Conservation (phyloP, 192 early-diverging fungal genomes). For the Chytriomyces confervae region DNA sequence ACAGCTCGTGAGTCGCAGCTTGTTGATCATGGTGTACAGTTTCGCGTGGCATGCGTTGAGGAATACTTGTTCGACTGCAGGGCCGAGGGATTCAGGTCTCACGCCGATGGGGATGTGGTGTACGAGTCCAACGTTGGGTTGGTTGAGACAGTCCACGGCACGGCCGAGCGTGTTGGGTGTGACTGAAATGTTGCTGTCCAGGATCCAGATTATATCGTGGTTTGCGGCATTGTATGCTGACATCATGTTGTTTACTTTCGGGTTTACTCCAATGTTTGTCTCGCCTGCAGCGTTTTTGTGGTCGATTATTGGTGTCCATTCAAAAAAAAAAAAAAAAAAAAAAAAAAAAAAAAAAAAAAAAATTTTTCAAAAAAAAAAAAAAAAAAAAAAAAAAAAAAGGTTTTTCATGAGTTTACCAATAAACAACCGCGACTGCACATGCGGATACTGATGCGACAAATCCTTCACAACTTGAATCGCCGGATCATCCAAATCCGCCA, state of each 20-base stretch:
- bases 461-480: slow-evolving; percentile 73
- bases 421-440: slow-evolving; percentile 76
- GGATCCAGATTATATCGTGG: slow-evolving; percentile 93
- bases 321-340: too few species aligned
- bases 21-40: slow-evolving; percentile 95
- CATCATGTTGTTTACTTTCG: slow-evolving; percentile 95
- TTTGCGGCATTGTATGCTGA: slow-evolving; percentile 77
- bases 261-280: slow-evolving; percentile 83
- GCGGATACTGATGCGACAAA: slow-evolving; percentile 73
- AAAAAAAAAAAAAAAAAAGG: too few species aligned
- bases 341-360: too few species aligned
- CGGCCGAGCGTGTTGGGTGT: slow-evolving; percentile 78
- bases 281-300: slow-evolving; percentile 59
- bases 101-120: slow-evolving; percentile 91
- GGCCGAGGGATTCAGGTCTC: slow-evolving; percentile 71
- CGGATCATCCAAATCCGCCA: slow-evolving; percentile 83
- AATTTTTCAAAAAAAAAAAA: too few species aligned
- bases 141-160: slow-evolving; percentile 77
- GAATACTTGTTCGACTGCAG: slow-evolving; percentile 86
- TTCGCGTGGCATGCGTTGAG: slow-evolving; percentile 91
- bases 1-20: slow-evolving; percentile 76
- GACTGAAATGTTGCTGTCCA: slow-evolving; percentile 89
- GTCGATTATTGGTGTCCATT: not conserved
- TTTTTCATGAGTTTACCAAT: too few species aligned
- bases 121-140: slow-evolving; percentile 84